A percentile compares a stretch with the other conserved stretches of the same genome.
These are phyloP conservation scores for Fusarium pseudograminearum DNA, from an alignment of 2,329 filamentous ascomycete genomes.

Conservation along the genomic window DNA sequence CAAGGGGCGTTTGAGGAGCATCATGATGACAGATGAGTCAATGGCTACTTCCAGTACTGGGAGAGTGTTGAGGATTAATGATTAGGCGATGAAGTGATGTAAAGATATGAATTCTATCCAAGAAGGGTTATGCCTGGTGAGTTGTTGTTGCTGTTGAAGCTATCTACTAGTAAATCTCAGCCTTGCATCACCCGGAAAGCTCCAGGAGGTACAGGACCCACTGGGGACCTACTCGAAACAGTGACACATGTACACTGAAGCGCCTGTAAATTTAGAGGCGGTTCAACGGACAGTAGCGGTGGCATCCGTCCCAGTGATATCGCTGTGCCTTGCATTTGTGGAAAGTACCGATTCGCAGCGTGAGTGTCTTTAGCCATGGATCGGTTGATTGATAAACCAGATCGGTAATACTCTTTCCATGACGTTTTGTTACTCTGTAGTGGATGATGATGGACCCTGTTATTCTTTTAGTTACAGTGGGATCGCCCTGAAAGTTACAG, in stretches of 20 bases:
- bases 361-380: not conserved
- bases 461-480: not conserved
- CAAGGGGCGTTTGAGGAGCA: constrained; percentile 22
- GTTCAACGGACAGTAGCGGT: constrained; percentile 34
- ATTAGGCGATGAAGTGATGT: not conserved
- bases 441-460: constrained; percentile 7
- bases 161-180: constrained; percentile 40
- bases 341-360: constrained; percentile 14
- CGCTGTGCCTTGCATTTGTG: not conserved
- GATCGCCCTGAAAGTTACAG: constrained; percentile 2
- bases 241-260: constrained; percentile 1
- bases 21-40: constrained; percentile 18
- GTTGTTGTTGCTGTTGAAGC: constrained; percentile 38
- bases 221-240: constrained; percentile 2
- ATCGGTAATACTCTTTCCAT: constrained; percentile 13
- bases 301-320: not conserved
- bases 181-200: constrained; percentile 40
- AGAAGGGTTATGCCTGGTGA: constrained; percentile 10
- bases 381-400: constrained; percentile 17
- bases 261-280: constrained; percentile 9
- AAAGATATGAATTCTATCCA: not conserved
- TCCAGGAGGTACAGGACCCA: not conserved
- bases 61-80: constrained; percentile 3
- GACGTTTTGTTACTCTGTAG: constrained; percentile 23
- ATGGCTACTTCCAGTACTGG: not conserved